Percentiles rank a stretch among this genome's conserved stretches.
phyloP scores from a whole-genome alignment of 805 yeast genomes.

The Ogataea naganishii region DNA sequence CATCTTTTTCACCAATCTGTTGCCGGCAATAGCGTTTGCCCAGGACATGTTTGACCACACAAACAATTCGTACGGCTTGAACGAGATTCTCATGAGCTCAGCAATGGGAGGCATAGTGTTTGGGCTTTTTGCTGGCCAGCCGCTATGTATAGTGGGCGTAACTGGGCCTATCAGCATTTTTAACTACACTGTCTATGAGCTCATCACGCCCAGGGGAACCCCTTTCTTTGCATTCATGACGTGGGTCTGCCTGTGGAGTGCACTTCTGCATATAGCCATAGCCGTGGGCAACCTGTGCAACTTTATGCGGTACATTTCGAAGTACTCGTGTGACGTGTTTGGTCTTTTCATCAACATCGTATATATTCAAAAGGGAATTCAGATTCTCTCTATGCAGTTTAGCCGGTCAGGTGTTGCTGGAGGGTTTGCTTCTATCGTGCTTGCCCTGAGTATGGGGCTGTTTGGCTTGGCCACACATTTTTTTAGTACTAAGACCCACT shows the following conservation, averaged over 20 bases:
- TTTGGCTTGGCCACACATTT: slow-evolving; percentile 58
- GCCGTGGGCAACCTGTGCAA: slow-evolving; percentile 64
- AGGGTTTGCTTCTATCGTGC: slow-evolving; percentile 69
- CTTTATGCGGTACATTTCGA: slow-evolving; percentile 61
- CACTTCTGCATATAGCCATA: slow-evolving; percentile 67
- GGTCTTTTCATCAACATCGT: slow-evolving; percentile 86
- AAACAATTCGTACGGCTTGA: slow-evolving; percentile 78
- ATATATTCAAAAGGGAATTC: slow-evolving; percentile 85
- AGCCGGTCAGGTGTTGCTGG: slow-evolving; percentile 21
- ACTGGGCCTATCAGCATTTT: slow-evolving; percentile 94
- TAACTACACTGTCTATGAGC: slow-evolving; percentile 79
- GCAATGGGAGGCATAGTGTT: slow-evolving; percentile 87
- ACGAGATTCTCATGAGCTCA: slow-evolving; percentile 75
- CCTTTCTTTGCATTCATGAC: slow-evolving; percentile 85
- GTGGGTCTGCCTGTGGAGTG: slow-evolving; percentile 91
- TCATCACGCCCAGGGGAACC: slow-evolving; percentile 45
- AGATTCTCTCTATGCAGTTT: slow-evolving; percentile 70
- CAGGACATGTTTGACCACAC: slow-evolving; percentile 96
- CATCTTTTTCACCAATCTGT: slow-evolving; percentile 80
- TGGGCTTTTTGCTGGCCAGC: slow-evolving; percentile 83
- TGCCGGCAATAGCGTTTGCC: slow-evolving; percentile 94
- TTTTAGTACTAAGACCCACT: slow-evolving; percentile 54
- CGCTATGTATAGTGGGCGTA: slow-evolving; percentile 91
- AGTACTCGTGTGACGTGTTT: slow-evolving; percentile 85
- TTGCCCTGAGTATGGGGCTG: slow-evolving; percentile 67